Evolutionary conservation across 1,284 basidiomycete species (phyloP).

Genomic region (Puccinia polysora): DNA sequence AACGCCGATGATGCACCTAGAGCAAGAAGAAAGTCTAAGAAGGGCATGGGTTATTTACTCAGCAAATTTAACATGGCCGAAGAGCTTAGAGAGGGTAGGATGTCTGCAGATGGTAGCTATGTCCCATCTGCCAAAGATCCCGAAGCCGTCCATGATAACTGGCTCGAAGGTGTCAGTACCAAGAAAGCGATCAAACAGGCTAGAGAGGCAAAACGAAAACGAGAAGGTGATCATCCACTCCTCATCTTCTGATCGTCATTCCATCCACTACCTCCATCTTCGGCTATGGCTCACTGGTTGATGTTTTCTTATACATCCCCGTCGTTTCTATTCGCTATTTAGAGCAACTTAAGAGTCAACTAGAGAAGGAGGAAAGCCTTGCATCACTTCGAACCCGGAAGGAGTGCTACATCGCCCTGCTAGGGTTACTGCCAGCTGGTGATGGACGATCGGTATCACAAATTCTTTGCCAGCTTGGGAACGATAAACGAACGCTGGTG

Average conservation of each 20-base stretch:
- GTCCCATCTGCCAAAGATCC: conserved; percentile 75
- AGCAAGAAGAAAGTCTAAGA: conserved; percentile 60
- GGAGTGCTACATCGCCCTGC: conserved; percentile 29
- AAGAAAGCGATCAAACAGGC: conserved; percentile 82
- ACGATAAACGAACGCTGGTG: conserved; percentile 39
- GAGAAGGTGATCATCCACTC: conserved; percentile 57
- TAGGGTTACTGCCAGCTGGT: conserved; percentile 11
- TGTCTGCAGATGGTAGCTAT: conserved; percentile 85
- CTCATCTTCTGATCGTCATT: neutral
- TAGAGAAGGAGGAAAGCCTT: conserved; percentile 8
- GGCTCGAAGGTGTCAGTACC: conserved; percentile 79
- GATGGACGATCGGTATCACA: conserved; percentile 38
- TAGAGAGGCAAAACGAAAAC: conserved; percentile 57
- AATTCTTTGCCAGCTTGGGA: conserved; percentile 43
- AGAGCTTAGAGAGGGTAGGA: conserved; percentile 95
- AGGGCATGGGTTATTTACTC: conserved; percentile 85
- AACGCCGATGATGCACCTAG: conserved; percentile 51
- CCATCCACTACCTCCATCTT: conserved; percentile 64
- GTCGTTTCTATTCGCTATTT: too few relatives aligned
- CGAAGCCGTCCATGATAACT: conserved; percentile 84
- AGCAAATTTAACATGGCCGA: conserved; percentile 98
- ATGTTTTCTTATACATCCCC: neutral
- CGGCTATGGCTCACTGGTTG: too few relatives aligned
- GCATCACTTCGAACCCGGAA: conserved; percentile 19
- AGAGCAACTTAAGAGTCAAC: conserved; percentile 57